A percentile compares a stretch with the other conserved stretches of the same genome.
Evolutionary conservation across 2,329 filamentous ascomycete genomes (phyloP).

Genomic region (Dothideomycetes sp.): DNA sequence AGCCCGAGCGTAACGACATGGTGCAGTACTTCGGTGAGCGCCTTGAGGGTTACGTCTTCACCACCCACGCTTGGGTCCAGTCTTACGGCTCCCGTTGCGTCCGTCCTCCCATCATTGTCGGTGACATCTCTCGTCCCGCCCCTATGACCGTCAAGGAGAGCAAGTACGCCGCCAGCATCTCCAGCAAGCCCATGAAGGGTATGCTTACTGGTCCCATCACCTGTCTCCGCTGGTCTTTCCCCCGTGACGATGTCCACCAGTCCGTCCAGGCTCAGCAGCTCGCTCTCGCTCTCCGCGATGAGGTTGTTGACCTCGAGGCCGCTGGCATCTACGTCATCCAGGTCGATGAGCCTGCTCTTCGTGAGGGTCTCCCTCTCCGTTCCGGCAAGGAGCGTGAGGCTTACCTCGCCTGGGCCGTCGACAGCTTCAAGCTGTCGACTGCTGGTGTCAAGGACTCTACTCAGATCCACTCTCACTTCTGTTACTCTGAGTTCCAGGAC

Average conservation of each 20-base stretch:
- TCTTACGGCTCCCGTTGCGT: constrained; percentile 97
- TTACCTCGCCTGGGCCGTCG: constrained; percentile 94
- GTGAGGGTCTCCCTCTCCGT: constrained; percentile 97
- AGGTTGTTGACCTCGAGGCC: constrained; percentile 95
- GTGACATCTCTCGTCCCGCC: constrained; percentile 91
- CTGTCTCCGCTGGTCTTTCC: constrained; percentile 98
- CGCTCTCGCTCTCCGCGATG: constrained; percentile 93
- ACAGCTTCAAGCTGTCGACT: constrained; percentile 94
- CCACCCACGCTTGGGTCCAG: constrained; percentile 98
- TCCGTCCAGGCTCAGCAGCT: constrained; percentile 98
- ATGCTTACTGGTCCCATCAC: constrained; percentile 99
- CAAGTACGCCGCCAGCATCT: constrained; percentile 93
- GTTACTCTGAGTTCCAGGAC: constrained; percentile 99
- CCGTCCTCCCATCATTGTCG: constrained; percentile 94
- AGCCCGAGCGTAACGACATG: constrained; percentile 99
- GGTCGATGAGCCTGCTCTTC: constrained; percentile 96
- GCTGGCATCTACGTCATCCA: constrained; percentile 97
- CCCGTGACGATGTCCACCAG: constrained; percentile 98
- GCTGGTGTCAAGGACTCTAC: constrained; percentile 89
- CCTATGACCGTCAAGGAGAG: constrained; percentile 99
- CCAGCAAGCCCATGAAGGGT: constrained; percentile 99
- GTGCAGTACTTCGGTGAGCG: constrained; percentile 99
- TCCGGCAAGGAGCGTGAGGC: constrained; percentile 87
- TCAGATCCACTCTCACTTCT: constrained; percentile 99
- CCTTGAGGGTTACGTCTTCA: constrained; percentile 94